phyloP scores from a whole-genome alignment of 2,329 filamentous ascomycete species.

The Fusarium longipes region DNA sequence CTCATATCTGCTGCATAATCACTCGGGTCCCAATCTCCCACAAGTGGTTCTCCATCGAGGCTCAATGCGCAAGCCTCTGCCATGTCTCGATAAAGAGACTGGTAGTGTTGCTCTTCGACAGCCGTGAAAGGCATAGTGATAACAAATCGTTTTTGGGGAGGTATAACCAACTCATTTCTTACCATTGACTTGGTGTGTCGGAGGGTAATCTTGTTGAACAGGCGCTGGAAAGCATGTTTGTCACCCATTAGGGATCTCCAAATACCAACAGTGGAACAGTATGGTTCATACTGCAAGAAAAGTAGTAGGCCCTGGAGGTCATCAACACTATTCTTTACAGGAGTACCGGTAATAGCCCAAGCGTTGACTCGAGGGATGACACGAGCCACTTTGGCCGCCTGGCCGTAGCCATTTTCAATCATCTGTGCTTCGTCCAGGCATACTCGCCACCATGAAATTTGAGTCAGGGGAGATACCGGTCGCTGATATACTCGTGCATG shows the following conservation, averaged over 20 bases:
- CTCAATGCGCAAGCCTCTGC: conserved; percentile 75
- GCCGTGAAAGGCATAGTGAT: conserved; percentile 91
- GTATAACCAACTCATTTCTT: conserved; percentile 80
- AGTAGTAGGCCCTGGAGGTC: conserved; percentile 84
- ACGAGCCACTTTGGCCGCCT: conserved; percentile 82
- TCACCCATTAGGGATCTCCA: conserved; percentile 77
- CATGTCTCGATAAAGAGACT: conserved; percentile 79
- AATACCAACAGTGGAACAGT: conserved; percentile 69
- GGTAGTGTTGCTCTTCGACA: conserved; percentile 91
- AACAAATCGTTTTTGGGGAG: conserved; percentile 84
- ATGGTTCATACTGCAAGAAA: conserved; percentile 84
- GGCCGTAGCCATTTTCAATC: conserved; percentile 88
- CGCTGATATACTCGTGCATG: conserved; percentile 74
- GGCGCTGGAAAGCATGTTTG: conserved; percentile 70
- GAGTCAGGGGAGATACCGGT: conserved; percentile 79
- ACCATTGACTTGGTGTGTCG: conserved; percentile 88
- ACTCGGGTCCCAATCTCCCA: conserved; percentile 73
- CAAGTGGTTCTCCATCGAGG: conserved; percentile 69
- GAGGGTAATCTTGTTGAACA: conserved; percentile 79
- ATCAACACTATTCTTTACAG: conserved; percentile 79
- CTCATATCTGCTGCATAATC: conserved; percentile 79
- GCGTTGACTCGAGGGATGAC: conserved; percentile 85
- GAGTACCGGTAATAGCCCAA: conserved; percentile 92
- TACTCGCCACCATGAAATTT: conserved; percentile 89
- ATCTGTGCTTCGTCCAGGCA: conserved; percentile 86